These are phyloP conservation scores for Volvox carteri DNA, from an alignment of 163 green algal species.

Conservation along the genomic window DNA sequence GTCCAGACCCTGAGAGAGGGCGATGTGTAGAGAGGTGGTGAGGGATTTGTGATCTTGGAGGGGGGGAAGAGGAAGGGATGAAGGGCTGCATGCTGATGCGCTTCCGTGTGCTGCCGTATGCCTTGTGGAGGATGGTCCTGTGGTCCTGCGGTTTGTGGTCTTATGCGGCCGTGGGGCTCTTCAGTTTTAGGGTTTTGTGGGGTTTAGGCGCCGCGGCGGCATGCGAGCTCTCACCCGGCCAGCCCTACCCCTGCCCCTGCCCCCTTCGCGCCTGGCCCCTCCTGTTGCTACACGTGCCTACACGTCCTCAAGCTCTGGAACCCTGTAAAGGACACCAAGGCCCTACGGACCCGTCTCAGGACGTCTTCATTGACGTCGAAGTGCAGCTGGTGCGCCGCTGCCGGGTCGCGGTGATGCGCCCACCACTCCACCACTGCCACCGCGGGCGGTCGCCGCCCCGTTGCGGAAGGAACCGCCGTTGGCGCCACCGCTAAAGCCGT, in stretches of 20 bases:
- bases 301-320: not conserved
- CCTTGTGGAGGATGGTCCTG: not conserved
- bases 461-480: no score
- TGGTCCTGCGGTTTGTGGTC: not conserved
- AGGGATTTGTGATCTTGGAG: not conserved
- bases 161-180: not conserved
- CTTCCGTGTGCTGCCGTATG: not conserved
- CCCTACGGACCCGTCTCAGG: constrained; percentile 38
- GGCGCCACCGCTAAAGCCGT: not conserved
- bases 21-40: not conserved
- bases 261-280: no score
- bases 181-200: not conserved
- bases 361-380: constrained; percentile 51
- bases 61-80: no score
- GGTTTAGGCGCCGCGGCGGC: no score
- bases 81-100: no score
- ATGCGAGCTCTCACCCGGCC: no score
- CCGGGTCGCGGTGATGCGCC: constrained; percentile 16
- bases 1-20: constrained; percentile 29
- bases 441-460: no score
- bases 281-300: not conserved
- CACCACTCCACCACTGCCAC: constrained; percentile 41
- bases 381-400: constrained; percentile 39
- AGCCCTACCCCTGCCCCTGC: no score
- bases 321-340: no score